These are phyloP conservation scores for Phytopythium helicoides DNA, from an alignment of 352 stramenopile species.

Conservation along the genomic window DNA sequence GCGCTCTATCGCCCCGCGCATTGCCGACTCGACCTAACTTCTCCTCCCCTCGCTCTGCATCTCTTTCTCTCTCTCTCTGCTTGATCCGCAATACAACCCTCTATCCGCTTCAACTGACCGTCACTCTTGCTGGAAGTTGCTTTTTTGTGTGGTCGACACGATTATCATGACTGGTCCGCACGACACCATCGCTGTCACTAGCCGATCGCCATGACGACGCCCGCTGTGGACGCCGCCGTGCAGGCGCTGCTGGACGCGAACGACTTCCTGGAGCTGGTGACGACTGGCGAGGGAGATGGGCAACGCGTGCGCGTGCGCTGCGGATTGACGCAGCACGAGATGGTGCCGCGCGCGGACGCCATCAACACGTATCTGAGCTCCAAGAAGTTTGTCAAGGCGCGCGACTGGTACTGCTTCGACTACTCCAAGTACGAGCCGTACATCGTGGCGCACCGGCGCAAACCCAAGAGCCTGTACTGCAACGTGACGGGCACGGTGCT, in stretches of 20 bases:
- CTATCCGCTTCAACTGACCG: background rate
- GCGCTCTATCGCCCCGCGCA: background rate
- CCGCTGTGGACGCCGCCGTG: constrained; percentile 30
- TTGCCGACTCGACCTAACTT: background rate
- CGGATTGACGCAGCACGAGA: constrained; percentile 75
- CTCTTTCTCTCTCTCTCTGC: no score
- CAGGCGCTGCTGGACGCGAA: constrained; percentile 43
- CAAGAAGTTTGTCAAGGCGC: constrained; percentile 81
- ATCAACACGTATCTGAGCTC: constrained; percentile 67
- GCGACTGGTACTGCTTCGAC: constrained; percentile 88
- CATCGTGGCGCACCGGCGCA: constrained; percentile 83
- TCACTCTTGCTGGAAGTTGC: no score
- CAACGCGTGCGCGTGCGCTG: constrained; percentile 67
- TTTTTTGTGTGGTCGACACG: background rate
- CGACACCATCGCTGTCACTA: background rate
- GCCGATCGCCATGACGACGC: background rate
- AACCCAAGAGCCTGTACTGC: constrained; percentile 85
- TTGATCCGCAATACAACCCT: background rate
- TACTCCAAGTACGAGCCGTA: constrained; percentile 91
- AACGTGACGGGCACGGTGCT: constrained; percentile 83
- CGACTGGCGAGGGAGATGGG: constrained; percentile 37
- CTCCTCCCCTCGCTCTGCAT: background rate
- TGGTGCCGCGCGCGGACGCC: constrained; percentile 54
- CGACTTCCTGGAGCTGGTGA: constrained; percentile 53
- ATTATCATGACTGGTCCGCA: background rate